A percentile compares a stretch with the other conserved stretches of the same genome.
Conservation (phyloP, 441 rosid species). For the Capsella rubella region DNA sequence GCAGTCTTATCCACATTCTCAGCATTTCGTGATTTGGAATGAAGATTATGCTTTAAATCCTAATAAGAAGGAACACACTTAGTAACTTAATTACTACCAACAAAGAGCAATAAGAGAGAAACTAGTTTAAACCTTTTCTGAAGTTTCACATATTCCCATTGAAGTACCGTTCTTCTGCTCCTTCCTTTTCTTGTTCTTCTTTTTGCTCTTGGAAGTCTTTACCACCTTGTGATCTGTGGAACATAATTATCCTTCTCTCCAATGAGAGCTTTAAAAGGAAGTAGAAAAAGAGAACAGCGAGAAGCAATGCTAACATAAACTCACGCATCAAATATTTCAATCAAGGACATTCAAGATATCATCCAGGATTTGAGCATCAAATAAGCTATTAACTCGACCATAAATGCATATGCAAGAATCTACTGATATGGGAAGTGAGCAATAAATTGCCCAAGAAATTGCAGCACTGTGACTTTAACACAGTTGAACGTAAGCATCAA, state of each 20-base stretch:
- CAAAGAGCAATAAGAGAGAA: constrained; percentile 32
- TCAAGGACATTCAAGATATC: constrained; percentile 12
- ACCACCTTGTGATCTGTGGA: constrained; percentile 71
- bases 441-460: constrained; percentile 3
- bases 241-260: constrained; percentile 40
- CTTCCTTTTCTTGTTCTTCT: constrained; percentile 76
- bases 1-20: constrained; percentile 46
- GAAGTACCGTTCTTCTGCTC: constrained; percentile 56
- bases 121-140: constrained; percentile 52
- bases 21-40: constrained; percentile 46
- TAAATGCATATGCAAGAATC: constrained; percentile 32
- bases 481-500: constrained; percentile 5
- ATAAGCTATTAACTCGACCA: constrained; percentile 6
- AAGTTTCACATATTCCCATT: constrained; percentile 48
- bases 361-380: constrained; percentile 28
- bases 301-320: constrained; percentile 32
- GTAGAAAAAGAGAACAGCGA: constrained; percentile 40
- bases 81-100: constrained; percentile 32
- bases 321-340: constrained; percentile 12
- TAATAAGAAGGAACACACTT: constrained; percentile 41
- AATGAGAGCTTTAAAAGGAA: constrained; percentile 46
- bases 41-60: constrained; percentile 54
- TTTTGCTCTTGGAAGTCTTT: constrained; percentile 74
- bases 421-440: neutral
- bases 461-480: neutral